Base-by-base conservation (phyloP, 2,329 filamentous ascomycete genomes). In the Calonectria pseudoturangicola region DNA sequence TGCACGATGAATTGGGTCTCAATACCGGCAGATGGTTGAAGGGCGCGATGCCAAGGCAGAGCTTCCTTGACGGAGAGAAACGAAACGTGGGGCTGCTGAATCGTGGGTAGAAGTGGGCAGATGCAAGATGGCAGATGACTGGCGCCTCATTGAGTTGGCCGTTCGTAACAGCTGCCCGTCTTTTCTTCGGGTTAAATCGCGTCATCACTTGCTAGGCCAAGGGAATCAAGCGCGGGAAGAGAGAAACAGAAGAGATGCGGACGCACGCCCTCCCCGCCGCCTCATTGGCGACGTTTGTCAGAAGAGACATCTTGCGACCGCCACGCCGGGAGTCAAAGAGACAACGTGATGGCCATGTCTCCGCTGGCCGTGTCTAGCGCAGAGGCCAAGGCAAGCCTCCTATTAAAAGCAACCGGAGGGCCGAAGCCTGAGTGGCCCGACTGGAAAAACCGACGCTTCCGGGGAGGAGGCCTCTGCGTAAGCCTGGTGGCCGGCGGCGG, bases 401-500 rank as follows among this genome's bases (percentile, higher is more conserved):
- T n/a, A 58, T 58, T 25, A 39, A 39, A 56, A 18, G 13, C 15
- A 36, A 30, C 9, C 2, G 8, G 2, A 58, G 54, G 54, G 13
- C 15, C 54, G n/a, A 39, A 39, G 54, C 30, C 54, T 39, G 54
- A 58, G 54, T 58, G 54, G 54, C n/a, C n/a, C 51, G 51, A 39
- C 48, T 13, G 21, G 21, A 36, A 18, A 33, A 36, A 58, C 54
- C 54, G 54, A 58, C n/a, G 30, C 54, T 58, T 39, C 54, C 30
- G 54, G 33, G 51, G 51, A 18, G 30, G 51, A 33, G 54, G 51
- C 51, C 51, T 21, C 30, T 56, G 30, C 28, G 21, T 13, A 50
- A 45, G 54, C 54, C 16, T 2, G n/a, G 54, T 50, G 39, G 63
- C 45, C 66, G 70, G 50, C 43, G 54, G 70, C 76, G 76, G 73